Evolutionary conservation across 139 green algal species (phyloP), one percentile per base, ranked within the genome.

Genomic region (Picochlorum costavermella): DNA sequence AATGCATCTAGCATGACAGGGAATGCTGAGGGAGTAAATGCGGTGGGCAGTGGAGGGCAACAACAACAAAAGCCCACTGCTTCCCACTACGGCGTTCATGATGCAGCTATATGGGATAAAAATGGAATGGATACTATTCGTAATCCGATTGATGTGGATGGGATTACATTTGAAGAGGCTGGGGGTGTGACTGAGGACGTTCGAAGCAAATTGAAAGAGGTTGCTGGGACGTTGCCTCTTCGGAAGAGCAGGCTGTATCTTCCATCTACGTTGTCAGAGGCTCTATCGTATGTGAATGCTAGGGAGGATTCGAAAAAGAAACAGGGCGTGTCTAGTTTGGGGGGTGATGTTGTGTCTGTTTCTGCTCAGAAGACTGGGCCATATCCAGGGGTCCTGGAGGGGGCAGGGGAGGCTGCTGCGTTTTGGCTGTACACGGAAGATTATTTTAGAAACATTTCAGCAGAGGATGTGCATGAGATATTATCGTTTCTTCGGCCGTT

Each of bases 391-490:
- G 61, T 74, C 5, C 37, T 53, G 3, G 70, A 79, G 26, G 84
- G 84, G 43, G 66, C 60, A 26, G 66, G 65, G 20, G 71, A 81
- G 17, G 60, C 72, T 30, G 81, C 80, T 8, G 74, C 80, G 0
- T 91, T 85, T 48, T 91, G 84, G 84, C 61, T 86, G 44, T 84
- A 84, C 36, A 74, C 80, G 3, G 83, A 91, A 81, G 85, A 89
- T 25, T 90, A 87, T 71, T 92, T 92, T 60, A 69, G 86, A 0
- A 77, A 89, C 46, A 61, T 90, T 4, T 86, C 77, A 3, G 68
- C 69, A n/a, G 82, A 92, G 44, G 86, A 92, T 51, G 29, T 92
- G 6, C 53, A 62, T 9, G 65, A 67, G 8, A 66, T 92, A 33
- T 49, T 87, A 33, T 20, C 12, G 50, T 33, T 37, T 0, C 28